phyloP scores from a whole-genome alignment of 306 rosid genomes.

The Boehmeria nivea region DNA sequence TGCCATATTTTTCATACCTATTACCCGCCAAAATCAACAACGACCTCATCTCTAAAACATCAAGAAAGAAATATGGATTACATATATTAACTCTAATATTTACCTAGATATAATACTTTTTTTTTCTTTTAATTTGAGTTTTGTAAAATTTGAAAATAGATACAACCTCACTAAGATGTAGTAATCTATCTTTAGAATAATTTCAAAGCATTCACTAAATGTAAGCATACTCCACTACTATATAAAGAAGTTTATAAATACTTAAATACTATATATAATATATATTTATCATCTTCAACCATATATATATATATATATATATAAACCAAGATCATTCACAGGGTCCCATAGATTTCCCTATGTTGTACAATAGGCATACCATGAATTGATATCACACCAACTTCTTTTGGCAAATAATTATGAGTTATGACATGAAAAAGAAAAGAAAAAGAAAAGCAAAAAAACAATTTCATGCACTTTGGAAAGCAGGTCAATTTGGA shows the following conservation, averaged over 20 bases:
- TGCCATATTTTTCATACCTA: constrained; percentile 28
- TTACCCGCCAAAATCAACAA: constrained; percentile 30
- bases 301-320: not conserved
- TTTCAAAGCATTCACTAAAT: too few relatives aligned
- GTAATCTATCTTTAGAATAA: too few relatives aligned
- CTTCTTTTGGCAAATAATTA: not conserved
- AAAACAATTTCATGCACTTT: not conserved
- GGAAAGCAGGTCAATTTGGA: not conserved
- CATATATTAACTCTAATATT: too few relatives aligned
- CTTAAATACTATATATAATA: too few relatives aligned
- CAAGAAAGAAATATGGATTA: not conserved
- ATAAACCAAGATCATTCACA: not conserved
- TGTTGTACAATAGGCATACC: constrained; percentile 1
- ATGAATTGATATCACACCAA: constrained; percentile 8
- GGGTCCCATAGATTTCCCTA: not conserved
- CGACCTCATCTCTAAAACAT: constrained; percentile 22
- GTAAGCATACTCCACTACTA: too few relatives aligned
- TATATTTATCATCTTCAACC: not conserved
- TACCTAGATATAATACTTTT: too few relatives aligned
- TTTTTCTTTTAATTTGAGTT: too few relatives aligned
- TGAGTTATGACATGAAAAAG: not conserved
- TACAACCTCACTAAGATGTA: too few relatives aligned
- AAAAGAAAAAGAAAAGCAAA: not conserved
- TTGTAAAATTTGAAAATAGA: too few relatives aligned
- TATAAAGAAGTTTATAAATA: too few relatives aligned